phyloP scores from a whole-genome alignment of 345 rosid species.

The Cardamine resedifolia region DNA sequence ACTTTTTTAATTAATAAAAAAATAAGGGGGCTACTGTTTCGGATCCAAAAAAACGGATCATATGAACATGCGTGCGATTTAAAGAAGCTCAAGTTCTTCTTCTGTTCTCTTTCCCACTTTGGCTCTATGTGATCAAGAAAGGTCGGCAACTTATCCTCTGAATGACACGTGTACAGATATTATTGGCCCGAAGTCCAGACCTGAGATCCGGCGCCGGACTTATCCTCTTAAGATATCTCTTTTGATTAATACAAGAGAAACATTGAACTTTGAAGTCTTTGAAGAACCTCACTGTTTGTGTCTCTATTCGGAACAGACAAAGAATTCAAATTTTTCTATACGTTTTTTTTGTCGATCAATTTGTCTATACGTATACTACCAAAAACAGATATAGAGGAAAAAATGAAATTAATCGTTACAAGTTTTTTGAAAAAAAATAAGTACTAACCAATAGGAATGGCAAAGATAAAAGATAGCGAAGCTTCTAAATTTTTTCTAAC shows the following conservation, averaged over 20 bases:
- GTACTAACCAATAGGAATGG: conserved; percentile 16
- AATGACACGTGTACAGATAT: conserved; percentile 27
- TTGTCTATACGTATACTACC: conserved; percentile 5
- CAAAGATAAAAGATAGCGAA: conserved; percentile 29
- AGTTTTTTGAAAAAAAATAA: background rate
- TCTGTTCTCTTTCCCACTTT: conserved; percentile 27
- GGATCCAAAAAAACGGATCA: conserved; percentile 17
- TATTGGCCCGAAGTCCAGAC: conserved; percentile 1
- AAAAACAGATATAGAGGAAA: background rate
- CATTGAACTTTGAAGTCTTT: conserved; percentile 17
- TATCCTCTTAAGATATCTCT: conserved; percentile 24
- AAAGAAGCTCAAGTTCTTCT: conserved; percentile 31
- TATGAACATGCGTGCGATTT: conserved; percentile 30
- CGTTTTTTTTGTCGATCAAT: too few relatives aligned
- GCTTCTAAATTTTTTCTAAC: conserved; percentile 19
- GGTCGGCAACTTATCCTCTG: conserved; percentile 37
- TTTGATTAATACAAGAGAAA: conserved; percentile 19
- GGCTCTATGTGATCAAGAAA: conserved; percentile 32
- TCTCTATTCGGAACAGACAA: conserved; percentile 18
- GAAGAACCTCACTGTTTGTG: conserved; percentile 39
- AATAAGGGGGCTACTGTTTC: background rate
- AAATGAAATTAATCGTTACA: conserved; percentile 2
- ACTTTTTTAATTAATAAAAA: background rate
- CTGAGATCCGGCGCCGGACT: conserved; percentile 34
- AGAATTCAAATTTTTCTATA: conserved; percentile 22